phyloP scores from a whole-genome alignment of 2,329 filamentous ascomycete species.

The Trichoderma asperellum region DNA sequence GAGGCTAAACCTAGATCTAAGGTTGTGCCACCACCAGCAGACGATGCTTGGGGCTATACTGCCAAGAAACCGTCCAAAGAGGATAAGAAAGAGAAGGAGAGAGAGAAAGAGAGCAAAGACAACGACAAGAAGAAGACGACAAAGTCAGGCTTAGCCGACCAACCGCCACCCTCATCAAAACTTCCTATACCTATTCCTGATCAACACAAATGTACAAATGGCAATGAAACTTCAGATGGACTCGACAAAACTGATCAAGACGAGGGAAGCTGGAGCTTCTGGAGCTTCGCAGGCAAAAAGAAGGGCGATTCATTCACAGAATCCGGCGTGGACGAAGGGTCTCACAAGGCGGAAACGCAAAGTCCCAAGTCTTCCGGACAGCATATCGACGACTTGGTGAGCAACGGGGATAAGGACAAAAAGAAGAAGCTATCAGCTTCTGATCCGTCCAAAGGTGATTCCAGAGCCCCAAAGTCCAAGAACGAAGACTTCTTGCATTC shows the following conservation, averaged over 20 bases:
- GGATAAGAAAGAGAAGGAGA: conserved; percentile 34
- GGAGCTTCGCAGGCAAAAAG: conserved; percentile 33
- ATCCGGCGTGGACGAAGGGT: conserved; percentile 8
- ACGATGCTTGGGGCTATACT: conserved; percentile 34
- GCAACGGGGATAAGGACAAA: conserved; percentile 22
- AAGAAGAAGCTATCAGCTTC: conserved; percentile 36
- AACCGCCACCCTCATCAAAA: conserved; percentile 4
- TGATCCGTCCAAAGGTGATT: conserved; percentile 32
- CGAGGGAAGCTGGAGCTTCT: conserved; percentile 36
- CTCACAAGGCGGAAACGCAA: conserved; percentile 2
- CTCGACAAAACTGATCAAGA: not conserved
- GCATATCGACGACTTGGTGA: not conserved
- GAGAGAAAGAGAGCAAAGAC: conserved; percentile 31
- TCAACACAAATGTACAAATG: conserved; percentile 7
- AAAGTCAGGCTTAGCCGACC: not conserved
- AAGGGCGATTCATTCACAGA: conserved; percentile 21
- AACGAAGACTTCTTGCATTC: conserved; percentile 36
- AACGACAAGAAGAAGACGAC: conserved; percentile 26
- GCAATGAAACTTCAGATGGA: conserved; percentile 33
- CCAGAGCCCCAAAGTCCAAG: conserved; percentile 32
- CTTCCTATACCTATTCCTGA: not conserved
- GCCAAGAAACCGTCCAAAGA: conserved; percentile 39
- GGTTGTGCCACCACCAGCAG: conserved; percentile 30
- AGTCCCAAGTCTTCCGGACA: conserved; percentile 10
- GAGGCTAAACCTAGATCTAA: conserved; percentile 34